Conservation (phyloP, 352 stramenopile species). For the Globisporangium abappressorium region DNA sequence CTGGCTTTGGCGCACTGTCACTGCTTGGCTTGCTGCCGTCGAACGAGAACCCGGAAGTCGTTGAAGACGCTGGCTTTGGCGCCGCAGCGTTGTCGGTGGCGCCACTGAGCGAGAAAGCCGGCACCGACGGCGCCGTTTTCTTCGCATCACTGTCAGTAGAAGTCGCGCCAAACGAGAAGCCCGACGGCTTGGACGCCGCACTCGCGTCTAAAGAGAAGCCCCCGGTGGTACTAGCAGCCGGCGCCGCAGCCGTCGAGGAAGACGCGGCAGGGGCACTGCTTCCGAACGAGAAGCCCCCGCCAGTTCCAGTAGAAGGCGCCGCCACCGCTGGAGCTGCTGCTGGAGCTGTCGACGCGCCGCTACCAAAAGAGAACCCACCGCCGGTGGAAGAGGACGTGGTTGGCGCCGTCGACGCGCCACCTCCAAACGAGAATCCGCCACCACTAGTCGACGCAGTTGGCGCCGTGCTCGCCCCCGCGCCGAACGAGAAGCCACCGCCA, state of each 20-base stretch:
- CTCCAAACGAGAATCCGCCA: constrained; percentile 36
- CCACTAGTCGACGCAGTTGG: constrained; percentile 1
- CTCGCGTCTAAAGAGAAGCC: constrained; percentile 12
- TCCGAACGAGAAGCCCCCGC: constrained; percentile 17
- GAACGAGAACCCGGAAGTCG: constrained; percentile 32
- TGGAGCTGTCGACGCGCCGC: neutral
- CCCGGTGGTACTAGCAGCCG: neutral
- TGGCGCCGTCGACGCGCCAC: neutral
- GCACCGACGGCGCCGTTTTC: constrained; percentile 1
- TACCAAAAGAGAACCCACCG: constrained; percentile 1
- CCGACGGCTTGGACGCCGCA: neutral
- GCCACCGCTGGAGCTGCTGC: neutral
- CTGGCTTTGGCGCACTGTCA: constrained; percentile 1
- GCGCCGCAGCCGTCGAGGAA: neutral
- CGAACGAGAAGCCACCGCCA: constrained; percentile 4
- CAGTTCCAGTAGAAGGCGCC: neutral
- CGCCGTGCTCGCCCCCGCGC: neutral
- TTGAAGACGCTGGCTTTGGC: constrained; percentile 4
- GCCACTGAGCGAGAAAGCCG: constrained; percentile 28
- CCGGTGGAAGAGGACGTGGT: neutral
- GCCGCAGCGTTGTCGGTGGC: constrained; percentile 6
- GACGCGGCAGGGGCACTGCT: neutral
- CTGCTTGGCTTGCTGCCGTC: constrained; percentile 10
- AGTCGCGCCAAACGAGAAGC: constrained; percentile 7
- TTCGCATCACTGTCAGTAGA: neutral